Percentiles rank a stretch among this genome's conserved stretches.
Conservation (phyloP, 2,329 filamentous ascomycete species). For the Pseudogymnoascus sp. region DNA sequence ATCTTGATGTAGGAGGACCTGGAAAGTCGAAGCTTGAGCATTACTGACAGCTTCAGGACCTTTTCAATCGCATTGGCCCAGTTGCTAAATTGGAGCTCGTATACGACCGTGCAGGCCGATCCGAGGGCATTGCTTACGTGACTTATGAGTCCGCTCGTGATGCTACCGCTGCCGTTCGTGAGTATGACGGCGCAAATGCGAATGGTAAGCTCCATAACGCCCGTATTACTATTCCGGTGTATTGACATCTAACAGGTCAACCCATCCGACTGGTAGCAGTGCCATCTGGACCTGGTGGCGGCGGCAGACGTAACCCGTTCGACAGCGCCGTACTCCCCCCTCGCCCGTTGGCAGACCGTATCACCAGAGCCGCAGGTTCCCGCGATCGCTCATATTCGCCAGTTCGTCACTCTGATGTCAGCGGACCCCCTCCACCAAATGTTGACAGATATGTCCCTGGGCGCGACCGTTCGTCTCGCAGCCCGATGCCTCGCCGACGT, state of each 20-base stretch:
- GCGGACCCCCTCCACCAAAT: conserved; percentile 25
- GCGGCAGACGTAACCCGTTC: conserved; percentile 43
- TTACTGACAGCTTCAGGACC: conserved; percentile 46
- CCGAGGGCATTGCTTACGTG: conserved; percentile 75
- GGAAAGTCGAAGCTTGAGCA: background rate
- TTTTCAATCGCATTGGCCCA: conserved; percentile 71
- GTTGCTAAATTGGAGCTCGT: conserved; percentile 60
- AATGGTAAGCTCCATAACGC: conserved; percentile 46
- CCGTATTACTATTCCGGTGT: background rate
- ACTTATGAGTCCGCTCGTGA: conserved; percentile 66
- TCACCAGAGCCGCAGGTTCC: conserved; percentile 41
- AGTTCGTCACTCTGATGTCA: conserved; percentile 29
- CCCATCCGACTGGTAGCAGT: conserved; percentile 69
- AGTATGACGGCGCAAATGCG: conserved; percentile 86
- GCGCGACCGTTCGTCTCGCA: conserved; percentile 39
- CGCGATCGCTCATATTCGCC: conserved; percentile 57
- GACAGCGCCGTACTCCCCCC: conserved; percentile 47
- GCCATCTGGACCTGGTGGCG: conserved; percentile 34
- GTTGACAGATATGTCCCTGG: conserved; percentile 29
- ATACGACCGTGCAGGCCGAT: conserved; percentile 84
- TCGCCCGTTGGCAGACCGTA: conserved; percentile 51
- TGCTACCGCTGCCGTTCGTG: conserved; percentile 63
- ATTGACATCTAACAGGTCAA: conserved; percentile 45
- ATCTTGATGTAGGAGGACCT: conserved; percentile 57
- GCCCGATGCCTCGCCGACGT: conserved; percentile 47